Evolutionary conservation across 1,139 yeast species (phyloP), one percentile per base, ranked within the genome.

Genomic region (Pichia sp.): DNA sequence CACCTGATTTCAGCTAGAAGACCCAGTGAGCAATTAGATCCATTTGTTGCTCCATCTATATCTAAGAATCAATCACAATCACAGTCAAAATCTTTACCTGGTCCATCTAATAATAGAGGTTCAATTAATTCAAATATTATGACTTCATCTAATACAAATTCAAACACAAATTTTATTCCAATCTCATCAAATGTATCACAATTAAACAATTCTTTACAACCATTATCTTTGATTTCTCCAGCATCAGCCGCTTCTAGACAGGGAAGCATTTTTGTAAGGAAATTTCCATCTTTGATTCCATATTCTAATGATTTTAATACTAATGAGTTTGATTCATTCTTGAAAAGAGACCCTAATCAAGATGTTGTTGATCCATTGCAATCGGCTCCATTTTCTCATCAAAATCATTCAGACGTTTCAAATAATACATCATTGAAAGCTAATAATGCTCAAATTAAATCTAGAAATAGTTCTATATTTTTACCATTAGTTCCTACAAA

Each of bases 1-100:
- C 64, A 58, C 37, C 49, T 63, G 49, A 53, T 59, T 30, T 43
- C 53, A 11, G 53, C 51, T 27, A 62, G 76, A 51, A 61, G 75
- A 44, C 73, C 71, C 26, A 69, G 75, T 44, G 76, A 72, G 54
- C 76, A 71, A 45, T 50, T 72, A 42, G 76, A 73, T 46, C 73
- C 76, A 2, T 73, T 72, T 52, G 62, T 69, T 45, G 67, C 73
- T 3, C 59, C 37, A 26, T 28, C 39, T 8, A 29, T n/a, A 7
- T 25, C 18, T 31, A 48, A 36, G 11, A 34, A 34, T 44, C 50
- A 28, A 34, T 5, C 41, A 1, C 44, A 41, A 32, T 9, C 38
- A 9, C 4, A 18, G 5, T 4, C 42, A 9, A 40, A 42, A 32
- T 42, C 47, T 1, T 25, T 11, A 5, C 40, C 50, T 29, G 33